These are phyloP conservation scores for Peltaster fructicola DNA, from an alignment of 2,329 filamentous ascomycete species.

Conservation along the genomic window DNA sequence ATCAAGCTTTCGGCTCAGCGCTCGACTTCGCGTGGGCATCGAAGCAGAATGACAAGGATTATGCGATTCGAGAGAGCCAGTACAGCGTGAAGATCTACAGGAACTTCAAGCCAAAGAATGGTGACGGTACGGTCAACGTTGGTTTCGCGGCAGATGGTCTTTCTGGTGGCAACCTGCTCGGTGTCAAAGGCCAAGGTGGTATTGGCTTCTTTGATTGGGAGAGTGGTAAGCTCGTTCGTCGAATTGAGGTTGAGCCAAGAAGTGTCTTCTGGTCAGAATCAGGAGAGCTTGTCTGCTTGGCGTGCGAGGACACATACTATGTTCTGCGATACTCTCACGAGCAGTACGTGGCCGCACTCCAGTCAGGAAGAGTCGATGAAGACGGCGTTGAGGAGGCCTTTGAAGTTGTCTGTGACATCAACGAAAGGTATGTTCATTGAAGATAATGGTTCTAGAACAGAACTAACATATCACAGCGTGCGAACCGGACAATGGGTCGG, in stretches of 20 bases:
- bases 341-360: constrained; percentile 66
- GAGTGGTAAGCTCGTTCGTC: constrained; percentile 68
- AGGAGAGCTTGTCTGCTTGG: constrained; percentile 79
- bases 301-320: constrained; percentile 90
- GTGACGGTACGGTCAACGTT: constrained; percentile 58
- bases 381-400: constrained; percentile 94
- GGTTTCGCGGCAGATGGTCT: constrained; percentile 90
- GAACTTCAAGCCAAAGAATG: constrained; percentile 85
- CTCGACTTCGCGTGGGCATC: constrained; percentile 94
- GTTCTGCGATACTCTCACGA: constrained; percentile 84
- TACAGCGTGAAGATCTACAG: constrained; percentile 95
- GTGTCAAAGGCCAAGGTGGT: constrained; percentile 86
- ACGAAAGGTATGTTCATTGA: constrained; percentile 48
- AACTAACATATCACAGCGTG: constrained; percentile 35
- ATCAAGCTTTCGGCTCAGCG: constrained; percentile 91
- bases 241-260: constrained; percentile 65
- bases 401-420: constrained; percentile 89
- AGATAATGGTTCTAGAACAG: neutral
- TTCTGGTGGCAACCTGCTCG: constrained; percentile 72
- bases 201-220: constrained; percentile 97
- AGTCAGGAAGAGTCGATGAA: constrained; percentile 65
- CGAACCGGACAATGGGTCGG: constrained; percentile 95
- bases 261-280: constrained; percentile 92
- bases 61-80: constrained; percentile 83
- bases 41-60: constrained; percentile 96